These are phyloP conservation scores for Atalantia buxifolia DNA, from an alignment of 345 rosid species.

Conservation along the genomic window DNA sequence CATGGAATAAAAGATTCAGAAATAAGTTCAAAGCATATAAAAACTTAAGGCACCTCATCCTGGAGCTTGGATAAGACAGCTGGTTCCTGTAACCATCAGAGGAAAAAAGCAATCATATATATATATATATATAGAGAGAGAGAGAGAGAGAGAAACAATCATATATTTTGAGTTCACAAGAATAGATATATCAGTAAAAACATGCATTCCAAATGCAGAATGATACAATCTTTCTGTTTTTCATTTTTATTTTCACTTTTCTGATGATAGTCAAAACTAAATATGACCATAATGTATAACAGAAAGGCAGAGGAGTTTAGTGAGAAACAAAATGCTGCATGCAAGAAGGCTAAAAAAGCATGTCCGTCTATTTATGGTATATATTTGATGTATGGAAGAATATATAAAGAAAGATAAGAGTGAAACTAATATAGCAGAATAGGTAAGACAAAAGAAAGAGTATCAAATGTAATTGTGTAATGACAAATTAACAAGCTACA, in stretches of 20 bases:
- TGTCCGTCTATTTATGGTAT: background rate
- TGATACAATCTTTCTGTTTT: background rate
- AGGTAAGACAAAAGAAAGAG: background rate
- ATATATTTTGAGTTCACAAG: slow-evolving; percentile 5
- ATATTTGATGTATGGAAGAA: background rate
- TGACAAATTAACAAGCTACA: background rate
- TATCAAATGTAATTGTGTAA: background rate
- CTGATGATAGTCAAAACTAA: background rate
- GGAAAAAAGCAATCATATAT: slow-evolving; percentile 1
- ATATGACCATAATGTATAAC: background rate
- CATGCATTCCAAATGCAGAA: background rate
- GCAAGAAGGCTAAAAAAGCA: background rate
- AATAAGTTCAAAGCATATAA: background rate
- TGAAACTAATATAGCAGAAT: background rate
- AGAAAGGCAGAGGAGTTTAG: background rate
- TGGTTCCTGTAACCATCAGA: slow-evolving; percentile 60
- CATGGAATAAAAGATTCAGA: background rate
- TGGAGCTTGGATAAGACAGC: slow-evolving; percentile 76
- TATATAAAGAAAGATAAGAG: background rate
- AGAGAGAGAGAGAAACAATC: background rate
- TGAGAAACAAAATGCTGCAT: background rate
- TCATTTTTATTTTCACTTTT: background rate
- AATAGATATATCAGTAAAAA: background rate
- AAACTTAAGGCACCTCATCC: slow-evolving; percentile 55
- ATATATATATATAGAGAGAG: background rate